Evolutionary conservation across 2,329 filamentous ascomycete genomes (phyloP).

Genomic region (Gliomastix tumulicola): DNA sequence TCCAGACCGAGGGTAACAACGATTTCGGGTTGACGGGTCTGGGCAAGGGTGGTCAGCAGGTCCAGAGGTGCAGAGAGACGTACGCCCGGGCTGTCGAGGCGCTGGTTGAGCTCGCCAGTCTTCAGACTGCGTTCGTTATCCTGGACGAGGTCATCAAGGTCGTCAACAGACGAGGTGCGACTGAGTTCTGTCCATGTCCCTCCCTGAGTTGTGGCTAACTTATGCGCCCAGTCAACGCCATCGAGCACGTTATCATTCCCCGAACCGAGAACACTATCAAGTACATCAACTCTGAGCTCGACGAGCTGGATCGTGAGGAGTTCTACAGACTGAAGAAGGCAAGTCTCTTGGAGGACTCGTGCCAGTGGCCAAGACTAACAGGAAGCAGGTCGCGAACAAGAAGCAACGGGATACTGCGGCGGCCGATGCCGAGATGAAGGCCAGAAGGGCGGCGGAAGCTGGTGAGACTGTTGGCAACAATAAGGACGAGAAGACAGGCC

Average conservation of each 20-base stretch:
- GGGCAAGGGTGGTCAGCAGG: conserved; percentile 95
- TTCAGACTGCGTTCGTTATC: conserved; percentile 97
- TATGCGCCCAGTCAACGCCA: conserved; percentile 81
- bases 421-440: conserved; percentile 68
- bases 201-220: too few species aligned
- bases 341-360: conserved; percentile 1
- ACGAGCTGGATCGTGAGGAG: conserved; percentile 95
- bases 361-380: conserved; percentile 4
- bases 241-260: conserved; percentile 95
- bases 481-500: conserved; percentile 29
- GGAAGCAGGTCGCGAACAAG: conserved; percentile 62
- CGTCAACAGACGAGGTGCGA: conserved; percentile 80
- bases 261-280: conserved; percentile 99
- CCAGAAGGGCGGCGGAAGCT: conserved; percentile 44
- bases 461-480: conserved; percentile 16
- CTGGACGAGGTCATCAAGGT: conserved; percentile 99
- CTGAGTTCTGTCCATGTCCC: too few species aligned
- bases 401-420: conserved; percentile 72
- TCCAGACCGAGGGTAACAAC: conserved; percentile 79
- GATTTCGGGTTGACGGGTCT: conserved; percentile 95
- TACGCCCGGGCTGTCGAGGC: conserved; percentile 95
- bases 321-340: conserved; percentile 95
- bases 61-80: conserved; percentile 89
- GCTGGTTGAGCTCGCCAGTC: conserved; percentile 85
- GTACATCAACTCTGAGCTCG: conserved; percentile 97